Conservation (phyloP, 495 filamentous ascomycete species). For the Neurospora terricola region DNA sequence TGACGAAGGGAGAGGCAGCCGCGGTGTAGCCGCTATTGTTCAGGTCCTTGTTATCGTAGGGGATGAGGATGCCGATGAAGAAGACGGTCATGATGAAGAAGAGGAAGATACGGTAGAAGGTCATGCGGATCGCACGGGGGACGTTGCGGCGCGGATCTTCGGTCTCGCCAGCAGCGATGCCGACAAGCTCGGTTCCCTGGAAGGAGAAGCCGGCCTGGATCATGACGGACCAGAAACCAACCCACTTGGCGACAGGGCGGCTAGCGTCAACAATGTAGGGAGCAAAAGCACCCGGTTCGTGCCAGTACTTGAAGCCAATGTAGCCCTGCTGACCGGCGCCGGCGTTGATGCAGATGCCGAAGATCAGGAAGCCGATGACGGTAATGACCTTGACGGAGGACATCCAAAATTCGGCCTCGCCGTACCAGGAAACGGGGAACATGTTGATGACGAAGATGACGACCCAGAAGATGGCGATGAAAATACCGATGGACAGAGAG, state of each 20-base stretch:
- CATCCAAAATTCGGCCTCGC: constrained; percentile 67
- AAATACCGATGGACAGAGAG: constrained; percentile 47
- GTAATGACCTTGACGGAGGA: constrained; percentile 68
- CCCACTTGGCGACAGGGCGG: constrained; percentile 29
- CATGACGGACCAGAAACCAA: constrained; percentile 36
- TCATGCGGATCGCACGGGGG: constrained; percentile 38
- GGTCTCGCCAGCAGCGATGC: constrained; percentile 59
- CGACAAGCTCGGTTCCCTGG: constrained; percentile 51
- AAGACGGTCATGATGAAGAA: constrained; percentile 61
- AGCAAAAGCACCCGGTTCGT: constrained; percentile 58
- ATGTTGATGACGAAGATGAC: constrained; percentile 57
- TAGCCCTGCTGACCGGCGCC: constrained; percentile 56
- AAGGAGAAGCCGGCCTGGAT: constrained; percentile 39
- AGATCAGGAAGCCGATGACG: constrained; percentile 57
- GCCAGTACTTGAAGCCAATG: constrained; percentile 66
- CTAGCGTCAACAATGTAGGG: constrained; percentile 35
- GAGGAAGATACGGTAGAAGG: constrained; percentile 51
- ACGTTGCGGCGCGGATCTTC: constrained; percentile 49
- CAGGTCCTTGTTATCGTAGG: constrained; percentile 40
- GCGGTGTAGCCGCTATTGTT: constrained; percentile 37
- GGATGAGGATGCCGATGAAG: constrained; percentile 58
- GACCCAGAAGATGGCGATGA: constrained; percentile 69
- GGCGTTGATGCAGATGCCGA: constrained; percentile 56
- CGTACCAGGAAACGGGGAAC: constrained; percentile 57
- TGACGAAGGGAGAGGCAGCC: constrained; percentile 61